Evolutionary conservation across 176 grass and related monocot genomes (phyloP).

Genomic region (Otatea glauca): DNA sequence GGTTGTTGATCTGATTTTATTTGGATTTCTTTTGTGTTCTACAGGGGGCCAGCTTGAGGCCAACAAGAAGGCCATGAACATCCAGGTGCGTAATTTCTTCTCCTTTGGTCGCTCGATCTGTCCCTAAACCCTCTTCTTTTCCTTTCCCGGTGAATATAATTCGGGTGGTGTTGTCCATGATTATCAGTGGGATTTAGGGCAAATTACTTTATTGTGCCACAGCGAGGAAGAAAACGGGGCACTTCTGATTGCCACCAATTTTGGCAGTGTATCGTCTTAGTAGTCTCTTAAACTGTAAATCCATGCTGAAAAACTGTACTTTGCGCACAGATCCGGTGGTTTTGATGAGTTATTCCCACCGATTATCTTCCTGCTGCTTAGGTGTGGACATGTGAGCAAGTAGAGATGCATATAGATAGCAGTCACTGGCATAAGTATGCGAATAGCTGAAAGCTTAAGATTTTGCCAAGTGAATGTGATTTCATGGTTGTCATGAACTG

Average conservation of each 20-base stretch:
- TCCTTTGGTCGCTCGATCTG: not conserved
- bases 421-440: not conserved
- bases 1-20: slow-evolving; percentile 25
- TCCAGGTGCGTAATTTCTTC: slow-evolving; percentile 54
- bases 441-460: not conserved
- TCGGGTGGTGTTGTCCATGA: not conserved
- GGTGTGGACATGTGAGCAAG: not conserved
- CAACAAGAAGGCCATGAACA: slow-evolving; percentile 96
- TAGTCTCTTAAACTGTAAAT: not conserved
- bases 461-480: not conserved
- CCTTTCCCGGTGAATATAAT: not conserved
- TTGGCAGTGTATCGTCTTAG: not conserved
- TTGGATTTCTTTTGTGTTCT: not conserved
- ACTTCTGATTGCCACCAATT: not conserved
- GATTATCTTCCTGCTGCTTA: not conserved
- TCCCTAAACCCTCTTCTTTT: not conserved
- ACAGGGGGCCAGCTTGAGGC: slow-evolving; percentile 77
- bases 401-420: not conserved
- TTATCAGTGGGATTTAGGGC: not conserved
- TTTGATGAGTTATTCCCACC: not conserved
- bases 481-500: not conserved
- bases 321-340: slow-evolving; percentile 9
- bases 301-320: not conserved
- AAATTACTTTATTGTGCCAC: not conserved
- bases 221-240: not conserved